These are phyloP conservation scores for Turritis glabra DNA, from an alignment of 345 rosid species.

Conservation along the genomic window DNA sequence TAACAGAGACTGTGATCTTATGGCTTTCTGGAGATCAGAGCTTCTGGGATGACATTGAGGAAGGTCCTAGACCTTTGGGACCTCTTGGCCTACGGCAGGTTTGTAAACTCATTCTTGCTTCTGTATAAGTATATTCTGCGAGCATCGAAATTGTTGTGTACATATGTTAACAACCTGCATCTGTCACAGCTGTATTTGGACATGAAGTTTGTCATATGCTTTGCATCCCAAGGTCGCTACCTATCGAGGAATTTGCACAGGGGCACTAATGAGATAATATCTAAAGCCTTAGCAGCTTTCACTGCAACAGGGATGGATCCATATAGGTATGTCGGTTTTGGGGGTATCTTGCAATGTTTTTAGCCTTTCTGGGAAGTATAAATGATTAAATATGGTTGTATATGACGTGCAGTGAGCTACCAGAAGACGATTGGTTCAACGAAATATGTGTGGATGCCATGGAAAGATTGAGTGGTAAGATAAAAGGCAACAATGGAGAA, in stretches of 20 bases:
- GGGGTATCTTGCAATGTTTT: neutral
- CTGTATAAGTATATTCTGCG: neutral
- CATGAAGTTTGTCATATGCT: slow-evolving; percentile 90
- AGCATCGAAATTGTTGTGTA: neutral
- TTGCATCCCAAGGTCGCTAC: slow-evolving; percentile 98
- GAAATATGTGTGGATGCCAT: slow-evolving; percentile 79
- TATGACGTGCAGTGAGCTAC: slow-evolving; percentile 61
- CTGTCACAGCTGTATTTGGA: slow-evolving; percentile 82
- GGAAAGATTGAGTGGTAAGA: slow-evolving; percentile 84
- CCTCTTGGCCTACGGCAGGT: slow-evolving; percentile 93
- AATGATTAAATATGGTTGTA: slow-evolving; percentile 12
- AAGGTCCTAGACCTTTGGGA: slow-evolving; percentile 90
- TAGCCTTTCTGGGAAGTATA: neutral
- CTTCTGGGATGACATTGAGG: slow-evolving; percentile 99
- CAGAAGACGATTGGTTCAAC: slow-evolving; percentile 91
- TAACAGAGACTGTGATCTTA: slow-evolving; percentile 91
- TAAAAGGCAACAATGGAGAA: slow-evolving; percentile 76
- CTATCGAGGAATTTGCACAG: slow-evolving; percentile 88
- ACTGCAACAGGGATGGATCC: slow-evolving; percentile 93
- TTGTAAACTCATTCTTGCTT: slow-evolving; percentile 32
- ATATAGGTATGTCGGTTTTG: slow-evolving; percentile 55
- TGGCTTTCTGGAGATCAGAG: slow-evolving; percentile 97
- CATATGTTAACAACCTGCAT: slow-evolving; percentile 12
- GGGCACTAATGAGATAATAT: slow-evolving; percentile 82
- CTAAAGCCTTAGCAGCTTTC: slow-evolving; percentile 80